phyloP scores from a whole-genome alignment of 495 filamentous ascomycete species.

The Apodospora peruviana region DNA sequence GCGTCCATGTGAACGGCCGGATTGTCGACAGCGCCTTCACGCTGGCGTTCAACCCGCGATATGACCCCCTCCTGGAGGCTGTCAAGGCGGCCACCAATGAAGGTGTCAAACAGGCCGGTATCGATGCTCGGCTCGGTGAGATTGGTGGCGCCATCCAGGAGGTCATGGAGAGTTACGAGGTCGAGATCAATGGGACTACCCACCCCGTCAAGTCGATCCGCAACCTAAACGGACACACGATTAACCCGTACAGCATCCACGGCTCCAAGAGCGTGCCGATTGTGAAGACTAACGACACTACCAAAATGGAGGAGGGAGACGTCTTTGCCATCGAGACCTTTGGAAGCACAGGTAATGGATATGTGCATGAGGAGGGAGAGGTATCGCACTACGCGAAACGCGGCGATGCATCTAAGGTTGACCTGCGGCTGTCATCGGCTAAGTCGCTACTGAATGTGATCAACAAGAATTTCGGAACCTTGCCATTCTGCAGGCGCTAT shows the following conservation, averaged over 20 bases:
- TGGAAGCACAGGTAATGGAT: conserved; percentile 84
- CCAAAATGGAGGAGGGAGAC: conserved; percentile 94
- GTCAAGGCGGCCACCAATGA: conserved; percentile 85
- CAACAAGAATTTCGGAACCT: conserved; percentile 86
- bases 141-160: conserved; percentile 78
- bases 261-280: conserved; percentile 86
- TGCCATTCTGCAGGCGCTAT: conserved; percentile 82
- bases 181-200: conserved; percentile 69
- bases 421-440: conserved; percentile 66
- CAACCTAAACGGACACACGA: conserved; percentile 86
- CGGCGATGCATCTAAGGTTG: conserved; percentile 58
- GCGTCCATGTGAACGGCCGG: conserved; percentile 82
- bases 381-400: conserved; percentile 70
- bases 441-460: conserved; percentile 80
- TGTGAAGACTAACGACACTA: conserved; percentile 71
- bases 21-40: conserved; percentile 95
- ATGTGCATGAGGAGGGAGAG: conserved; percentile 78
- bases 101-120: conserved; percentile 77
- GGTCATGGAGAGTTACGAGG: conserved; percentile 84
- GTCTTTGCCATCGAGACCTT: conserved; percentile 93
- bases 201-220: conserved; percentile 80
- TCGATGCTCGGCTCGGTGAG: conserved; percentile 72
- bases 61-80: conserved; percentile 75
- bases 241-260: conserved; percentile 81
- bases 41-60: conserved; percentile 77